Base-by-base conservation (phyloP, 305 asterid genomes). In the Fraxinus velutina region DNA sequence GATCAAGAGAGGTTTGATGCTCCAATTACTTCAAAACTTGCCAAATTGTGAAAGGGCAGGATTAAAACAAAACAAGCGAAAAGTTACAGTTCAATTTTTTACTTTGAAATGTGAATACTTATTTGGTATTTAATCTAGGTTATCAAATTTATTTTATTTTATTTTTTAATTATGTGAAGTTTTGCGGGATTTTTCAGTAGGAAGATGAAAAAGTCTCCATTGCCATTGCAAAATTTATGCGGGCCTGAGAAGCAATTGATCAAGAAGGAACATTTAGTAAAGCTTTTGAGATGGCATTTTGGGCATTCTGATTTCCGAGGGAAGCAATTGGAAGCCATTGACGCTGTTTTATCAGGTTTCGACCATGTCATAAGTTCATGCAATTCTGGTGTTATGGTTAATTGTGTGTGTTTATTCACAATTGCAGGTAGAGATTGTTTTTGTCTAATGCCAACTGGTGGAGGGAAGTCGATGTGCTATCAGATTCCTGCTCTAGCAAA, bases 401-500 rank as follows among this genome's bases (percentile, higher is more conserved):
- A 21, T 75, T 13, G 12, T 42, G 39, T 12, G 42, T 36, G 42
- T 36, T 75, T 24, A 21, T 75, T 10, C 15, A 12, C 19, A 37
- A 37, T 21, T 88, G 82, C 82, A 95, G 99, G 99, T 75, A 89
- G 93, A 87, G 99, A 95, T 87, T 95, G 98, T 79, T 95, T 95
- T 81, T 95, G 99, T 85, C 92, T 95, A 70, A 93, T 93, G 98
- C 99, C 99, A 44, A 93, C 99, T 36, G 99, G 99, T 86, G 99
- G 99, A 44, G 99, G 98, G 82, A 95, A 95, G 90, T 95, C 99
- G 21, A 85, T 95, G 86, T 95, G 99, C 83, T 95, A 91, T 88
- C 99, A 95, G 78, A 91, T 95, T 42, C 99, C 99, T 3, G 97
- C 99, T 72, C 85, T 95, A n/a, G 94, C 93, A 0, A 95, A 93